Conservation (phyloP, 2,329 filamentous ascomycete genomes). For the Cephalotrichum gorgonifer region DNA sequence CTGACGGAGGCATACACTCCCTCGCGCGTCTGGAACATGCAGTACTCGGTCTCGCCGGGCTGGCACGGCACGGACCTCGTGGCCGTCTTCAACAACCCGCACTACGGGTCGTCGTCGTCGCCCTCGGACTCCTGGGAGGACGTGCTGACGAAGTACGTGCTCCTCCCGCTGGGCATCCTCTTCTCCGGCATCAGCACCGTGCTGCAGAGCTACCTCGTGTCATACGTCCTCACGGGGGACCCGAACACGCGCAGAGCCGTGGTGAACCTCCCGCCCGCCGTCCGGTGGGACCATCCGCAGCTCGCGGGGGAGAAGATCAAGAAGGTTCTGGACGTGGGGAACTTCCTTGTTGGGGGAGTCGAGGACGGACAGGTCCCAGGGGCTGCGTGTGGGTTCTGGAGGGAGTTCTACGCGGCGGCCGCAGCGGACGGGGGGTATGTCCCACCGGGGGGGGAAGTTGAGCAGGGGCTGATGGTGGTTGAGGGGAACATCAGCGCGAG, state of each 20-base stretch:
- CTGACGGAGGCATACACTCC: constrained; percentile 24
- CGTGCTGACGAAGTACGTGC: constrained; percentile 14
- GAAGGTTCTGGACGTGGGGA: constrained; percentile 22
- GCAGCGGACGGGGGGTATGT: constrained; percentile 21
- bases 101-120: constrained; percentile 13
- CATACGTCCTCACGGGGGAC: constrained; percentile 26
- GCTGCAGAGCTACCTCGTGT: constrained; percentile 28
- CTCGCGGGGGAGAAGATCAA: constrained; percentile 14
- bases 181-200: constrained; percentile 22
- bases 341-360: constrained; percentile 18
- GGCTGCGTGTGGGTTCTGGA: constrained; percentile 23
- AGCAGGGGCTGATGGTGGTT: not conserved
- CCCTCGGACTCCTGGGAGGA: constrained; percentile 11
- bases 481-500: not conserved
- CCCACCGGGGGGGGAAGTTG: constrained; percentile 11
- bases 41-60: constrained; percentile 27
- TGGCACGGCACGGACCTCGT: constrained; percentile 28
- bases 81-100: constrained; percentile 26
- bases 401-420: constrained; percentile 11
- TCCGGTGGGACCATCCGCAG: constrained; percentile 21
- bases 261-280: constrained; percentile 21
- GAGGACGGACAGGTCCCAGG: constrained; percentile 18
- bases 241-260: constrained; percentile 23
- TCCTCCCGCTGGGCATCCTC: constrained; percentile 19
- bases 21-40: constrained; percentile 24